phyloP scores from a whole-genome alignment of 495 filamentous ascomycete genomes.

The Massariosphaeria phaeospora region DNA sequence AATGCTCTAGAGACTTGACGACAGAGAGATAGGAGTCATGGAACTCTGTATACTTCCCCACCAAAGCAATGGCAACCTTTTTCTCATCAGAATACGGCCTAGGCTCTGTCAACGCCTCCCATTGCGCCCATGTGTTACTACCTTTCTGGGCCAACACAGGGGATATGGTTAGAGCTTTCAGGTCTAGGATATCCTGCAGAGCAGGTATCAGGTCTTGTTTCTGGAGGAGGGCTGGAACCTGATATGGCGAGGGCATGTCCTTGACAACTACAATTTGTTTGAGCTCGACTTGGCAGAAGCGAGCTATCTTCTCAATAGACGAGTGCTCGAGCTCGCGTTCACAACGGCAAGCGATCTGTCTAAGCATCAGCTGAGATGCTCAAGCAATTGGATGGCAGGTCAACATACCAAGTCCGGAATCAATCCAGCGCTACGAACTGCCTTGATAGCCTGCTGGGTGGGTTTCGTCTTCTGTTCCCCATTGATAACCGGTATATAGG shows the following conservation, averaged over 20 bases:
- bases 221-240: slow-evolving; percentile 84
- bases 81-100: slow-evolving; percentile 60
- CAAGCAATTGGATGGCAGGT: too few species aligned
- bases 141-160: slow-evolving; percentile 54
- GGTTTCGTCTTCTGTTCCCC: slow-evolving; percentile 98
- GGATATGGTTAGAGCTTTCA: slow-evolving; percentile 50
- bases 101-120: slow-evolving; percentile 66
- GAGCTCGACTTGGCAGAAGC: slow-evolving; percentile 73
- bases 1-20: slow-evolving; percentile 81
- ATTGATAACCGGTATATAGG: slow-evolving; percentile 63
- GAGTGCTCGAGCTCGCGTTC: slow-evolving; percentile 60
- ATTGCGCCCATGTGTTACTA: slow-evolving; percentile 62
- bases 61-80: slow-evolving; percentile 72
- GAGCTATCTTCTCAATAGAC: slow-evolving; percentile 85
- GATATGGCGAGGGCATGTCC: slow-evolving; percentile 82
- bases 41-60: slow-evolving; percentile 83
- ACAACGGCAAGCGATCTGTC: slow-evolving; percentile 85
- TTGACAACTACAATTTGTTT: slow-evolving; percentile 81
- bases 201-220: slow-evolving; percentile 65
- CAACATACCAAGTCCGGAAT: slow-evolving; percentile 73
- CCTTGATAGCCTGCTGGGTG: slow-evolving; percentile 82
- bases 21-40: slow-evolving; percentile 82
- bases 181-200: slow-evolving; percentile 55
- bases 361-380: too few species aligned
- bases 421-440: slow-evolving; percentile 73